Evolutionary conservation across 768 basidiomycete species (phyloP), one percentile per base, ranked within the genome.

Genomic region (Mycena rosella): DNA sequence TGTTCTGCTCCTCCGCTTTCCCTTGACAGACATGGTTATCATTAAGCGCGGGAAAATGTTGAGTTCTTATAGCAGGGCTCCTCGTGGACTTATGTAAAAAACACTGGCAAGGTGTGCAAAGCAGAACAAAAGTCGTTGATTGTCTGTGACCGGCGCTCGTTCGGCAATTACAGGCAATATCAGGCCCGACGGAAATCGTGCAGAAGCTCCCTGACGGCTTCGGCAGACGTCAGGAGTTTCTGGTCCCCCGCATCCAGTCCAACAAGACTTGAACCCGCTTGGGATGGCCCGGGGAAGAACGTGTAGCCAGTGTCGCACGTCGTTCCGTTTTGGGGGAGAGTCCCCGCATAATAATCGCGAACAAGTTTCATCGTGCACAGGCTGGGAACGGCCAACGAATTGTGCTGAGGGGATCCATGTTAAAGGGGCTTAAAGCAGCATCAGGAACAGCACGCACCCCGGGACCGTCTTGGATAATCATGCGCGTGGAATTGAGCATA

Each of bases 401-500:
- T 60, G 45, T 70, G 69, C 69, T 70, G 60, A 24, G 56, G 14
- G n/a, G 6, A 45, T 24, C 2, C 11, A 18, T 4, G n/a, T 26
- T 8, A 18, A 24, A 20, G 11, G 24, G 30, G 14, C 13, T 38
- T 38, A 34, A 29, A 26, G 36, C 34, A 3, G 17, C 15, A 0
- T 27, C 17, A 20, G 18, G 24, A 24, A 26, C n/a, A 6, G 2
- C 13, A 69, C 69, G 24, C 52, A 70, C 68, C 59, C 73, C 72
- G 36, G 70, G 72, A 0, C 70, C 70, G 47, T 76, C 71, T 52
- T 76, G 74, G 47, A 76, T 71, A 18, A 76, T 67, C 3, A 76
- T 30, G 6, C 68, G 63, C 30, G 72, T 65, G 4, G 75, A 76
- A 29, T 74, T 45, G 17, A 71, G 72, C 75, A 76, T 76, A 45